Base-by-base conservation (phyloP, 805 yeast genomes). In the Lipomyces spencermartinsiae region DNA sequence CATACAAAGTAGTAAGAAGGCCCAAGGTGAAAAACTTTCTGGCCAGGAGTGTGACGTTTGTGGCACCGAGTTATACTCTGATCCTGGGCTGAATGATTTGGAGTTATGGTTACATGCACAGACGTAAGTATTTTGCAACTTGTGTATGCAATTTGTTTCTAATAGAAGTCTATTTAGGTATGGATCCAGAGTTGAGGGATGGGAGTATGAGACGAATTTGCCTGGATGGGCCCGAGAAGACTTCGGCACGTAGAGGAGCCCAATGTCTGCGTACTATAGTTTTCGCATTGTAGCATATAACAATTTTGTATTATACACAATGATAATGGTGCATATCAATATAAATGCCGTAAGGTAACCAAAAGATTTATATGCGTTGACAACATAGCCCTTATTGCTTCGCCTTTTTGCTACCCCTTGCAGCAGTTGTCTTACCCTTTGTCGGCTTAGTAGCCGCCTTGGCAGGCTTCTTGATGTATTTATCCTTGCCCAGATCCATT, bases 71-170 rank as follows among this genome's bases (percentile, higher is more conserved):
- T 78, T 93, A 7, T 93, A 91, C 75, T 83, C 93, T 0, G 97
- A 93, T 72, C 98, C 99, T 0, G 93, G 96, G 4, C 89, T 91
- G 2, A 90, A 90, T 73, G 98, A 94, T 74, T 80, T 95, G 68
- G 92, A 89, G 64, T 78, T 95, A 55, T 95, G 97, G 96, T 80
- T 95, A 33, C 99, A 95, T 80, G 98, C 99, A 0, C 89, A 86
- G 76, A 85, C 86, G 67, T 95, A 53, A 0, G 56, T 53, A 25
- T 16, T 31, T 25, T 22, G 3, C 7, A 31, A 12, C 94, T 76
- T 88, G 86, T 12, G 88, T 91, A 0, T 22, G 35, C 4, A 16
- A 14, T 43, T 22, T 4, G 49, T 19, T n/a, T 8, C 49, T 43
- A 43, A 43, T 19, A n/a, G 19, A 43, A 43, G 3, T 22, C 22